Percentiles rank a stretch among this genome's conserved stretches.
phyloP scores from a whole-genome alignment of 805 yeast species.

The Huiozyma naganishii region DNA sequence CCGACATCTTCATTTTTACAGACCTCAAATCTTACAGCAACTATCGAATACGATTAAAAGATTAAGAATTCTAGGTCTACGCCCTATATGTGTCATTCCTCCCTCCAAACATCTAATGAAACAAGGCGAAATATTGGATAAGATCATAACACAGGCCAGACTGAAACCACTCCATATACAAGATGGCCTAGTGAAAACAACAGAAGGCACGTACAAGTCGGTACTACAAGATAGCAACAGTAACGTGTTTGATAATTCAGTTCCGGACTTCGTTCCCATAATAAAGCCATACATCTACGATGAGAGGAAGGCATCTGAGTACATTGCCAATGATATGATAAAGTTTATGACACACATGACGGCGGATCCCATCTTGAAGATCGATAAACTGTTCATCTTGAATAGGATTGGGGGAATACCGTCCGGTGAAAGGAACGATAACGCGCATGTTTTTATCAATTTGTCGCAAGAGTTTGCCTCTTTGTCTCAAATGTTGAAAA shows the following conservation, averaged over 20 bases:
- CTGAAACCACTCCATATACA: slow-evolving; percentile 19
- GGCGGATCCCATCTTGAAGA: slow-evolving; percentile 30
- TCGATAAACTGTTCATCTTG: slow-evolving; percentile 74
- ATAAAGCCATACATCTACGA: slow-evolving; percentile 62
- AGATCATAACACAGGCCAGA: slow-evolving; percentile 12
- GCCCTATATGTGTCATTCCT: slow-evolving; percentile 58
- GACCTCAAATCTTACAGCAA: slow-evolving; percentile 5
- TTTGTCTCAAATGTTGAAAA: slow-evolving; percentile 5
- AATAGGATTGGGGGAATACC: slow-evolving; percentile 90
- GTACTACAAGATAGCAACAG: slow-evolving; percentile 8
- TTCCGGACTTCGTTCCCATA: slow-evolving; percentile 31
- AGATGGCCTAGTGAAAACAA: slow-evolving; percentile 13
- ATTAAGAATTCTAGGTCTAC: slow-evolving; percentile 41
- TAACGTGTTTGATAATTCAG: slow-evolving; percentile 4
- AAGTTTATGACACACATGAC: slow-evolving; percentile 24
- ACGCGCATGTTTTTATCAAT: slow-evolving; percentile 82
- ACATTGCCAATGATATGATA: slow-evolving; percentile 31
- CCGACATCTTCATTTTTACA: slow-evolving; percentile 12
- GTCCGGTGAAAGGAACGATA: slow-evolving; percentile 64
- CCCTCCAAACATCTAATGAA: slow-evolving; percentile 10
- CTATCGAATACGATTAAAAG: slow-evolving; percentile 19
- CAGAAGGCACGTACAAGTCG: slow-evolving; percentile 12
- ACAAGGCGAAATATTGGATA: slow-evolving; percentile 20
- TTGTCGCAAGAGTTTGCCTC: slow-evolving; percentile 57
- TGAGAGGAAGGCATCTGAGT: slow-evolving; percentile 33